Evolutionary conservation across 108 stramenopile species (phyloP), one percentile per base, ranked within the genome.

Genomic region (Schizochytrium sp.): DNA sequence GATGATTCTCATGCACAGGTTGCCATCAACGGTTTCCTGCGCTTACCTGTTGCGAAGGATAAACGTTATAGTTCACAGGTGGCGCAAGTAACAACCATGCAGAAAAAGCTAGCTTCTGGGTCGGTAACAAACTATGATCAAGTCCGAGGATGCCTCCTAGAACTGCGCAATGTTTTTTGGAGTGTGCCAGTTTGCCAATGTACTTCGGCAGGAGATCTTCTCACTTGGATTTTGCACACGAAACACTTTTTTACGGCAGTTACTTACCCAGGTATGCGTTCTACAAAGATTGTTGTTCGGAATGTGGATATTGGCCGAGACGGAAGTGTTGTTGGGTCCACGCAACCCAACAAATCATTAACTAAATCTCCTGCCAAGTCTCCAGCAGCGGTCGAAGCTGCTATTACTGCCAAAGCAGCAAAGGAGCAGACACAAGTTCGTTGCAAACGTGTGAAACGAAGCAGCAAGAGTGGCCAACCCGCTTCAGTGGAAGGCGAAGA

Each of bases 291-390:
- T 28, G 76, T 83, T 38, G 40, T 83, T 83, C 76, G 76, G 50
- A 83, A 83, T 53, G 76, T 83, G 5, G 76, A 83, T 53, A 83
- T 83, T 83, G 76, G 76, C 3, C 76, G 76, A 17, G 76, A 83
- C 2, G 76, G 76, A 13, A 55, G 50, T 40, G 76, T 83, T 28
- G 53, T 40, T 5, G 76, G n/a, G 76, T 83, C 76, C 42, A 69
- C 64, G 64, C 64, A 69, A 69, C 40, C 64, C 42, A 15, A 38
- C 64, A 69, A 69, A 44, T 44, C 40, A 38, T 38, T 8, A 7
- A 44, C 12, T 8, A 44, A 38, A n/a, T 60, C 59, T 60, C 28
- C 59, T 17, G 28, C 19, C 64, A 69, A 69, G 15, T 28, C 28
- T 28, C 28, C 28, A 28, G 28, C 28, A 28, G 28, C 28, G 28